Conservation (phyloP, 1,139 yeast genomes). For the Zygotorulaspora mrakii region DNA sequence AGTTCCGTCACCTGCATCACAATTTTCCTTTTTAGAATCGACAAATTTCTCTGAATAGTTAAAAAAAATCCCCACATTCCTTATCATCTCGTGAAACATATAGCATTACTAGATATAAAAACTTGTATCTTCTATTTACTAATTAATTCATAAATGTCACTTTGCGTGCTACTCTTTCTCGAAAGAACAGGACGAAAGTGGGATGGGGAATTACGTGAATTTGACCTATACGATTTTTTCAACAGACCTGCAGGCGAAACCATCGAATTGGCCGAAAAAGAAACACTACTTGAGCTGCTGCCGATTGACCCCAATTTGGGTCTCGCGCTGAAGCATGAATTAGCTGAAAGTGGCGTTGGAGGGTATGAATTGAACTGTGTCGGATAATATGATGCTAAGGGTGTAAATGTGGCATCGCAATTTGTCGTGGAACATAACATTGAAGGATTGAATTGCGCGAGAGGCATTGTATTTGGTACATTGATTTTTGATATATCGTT, state of each 20-base stretch:
- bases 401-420: not conserved
- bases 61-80: no score
- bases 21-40: conserved; percentile 7
- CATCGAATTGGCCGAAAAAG: conserved; percentile 6
- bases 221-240: conserved; percentile 10
- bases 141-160: conserved; percentile 15
- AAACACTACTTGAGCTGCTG: conserved; percentile 13
- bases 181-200: conserved; percentile 14
- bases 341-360: conserved; percentile 13
- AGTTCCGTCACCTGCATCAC: conserved; percentile 5
- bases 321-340: conserved; percentile 13
- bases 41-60: conserved; percentile 4
- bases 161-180: conserved; percentile 15
- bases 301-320: conserved; percentile 13
- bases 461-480: not conserved
- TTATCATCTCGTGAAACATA: no score
- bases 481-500: conserved; percentile 7
- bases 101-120: not conserved
- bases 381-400: conserved; percentile 5
- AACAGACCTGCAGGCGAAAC: conserved; percentile 7
- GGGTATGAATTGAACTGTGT: conserved; percentile 7
- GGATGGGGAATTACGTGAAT: conserved; percentile 11
- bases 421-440: not conserved
- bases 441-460: not conserved
- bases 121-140: conserved; percentile 4